Evolutionary conservation across 2,329 filamentous ascomycete genomes (phyloP), one percentile per base, ranked within the genome.

Genomic region (Cytospora piceae): DNA sequence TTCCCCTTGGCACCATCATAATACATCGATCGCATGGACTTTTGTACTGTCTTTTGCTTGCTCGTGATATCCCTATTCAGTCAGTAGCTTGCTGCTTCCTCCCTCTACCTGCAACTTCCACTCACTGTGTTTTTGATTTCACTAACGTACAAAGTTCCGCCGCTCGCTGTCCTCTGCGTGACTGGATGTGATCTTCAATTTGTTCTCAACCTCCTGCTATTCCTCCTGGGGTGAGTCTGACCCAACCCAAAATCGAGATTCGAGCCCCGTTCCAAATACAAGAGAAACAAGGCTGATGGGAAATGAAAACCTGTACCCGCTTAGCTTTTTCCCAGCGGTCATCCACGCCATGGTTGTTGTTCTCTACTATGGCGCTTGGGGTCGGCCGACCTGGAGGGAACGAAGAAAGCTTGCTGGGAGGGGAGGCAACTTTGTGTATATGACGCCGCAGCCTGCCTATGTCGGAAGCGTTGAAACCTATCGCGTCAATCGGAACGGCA

Each of bases 101-200:
- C 4, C 42, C 42, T 31, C 34, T 31, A 22, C 17, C 22, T 56
- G 14, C 52, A 37, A 37, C 20, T 7, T 54, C n/a, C 20, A 37
- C 6, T 39, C 46, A 27, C 31, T 20, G 46, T 62, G 22, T 20
- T 27, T 39, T 55, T 34, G n/a, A n/a, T 62, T 27, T 31, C 32
- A 62, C 39, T 54, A n/a, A 54, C 60, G 22, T 49, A 27, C 17
- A 37, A 49, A 91, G 89, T 90, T 63, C 89, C 89, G 62, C 89
- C 89, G 14, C 74, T 88, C 64, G 88, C 87, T 56, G 87, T 89
- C 56, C 88, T 82, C 73, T 77, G 83, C 57, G 83, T 91, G 61
- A 83, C 87, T 64, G 88, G 89, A 72, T 90, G 87, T 72, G 87
- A 87, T 51, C 75, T 77, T 71, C 87, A 91, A 71, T 76, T 91